phyloP scores from a whole-genome alignment of 176 grass and related monocot species.

The Alloteropsis semialata region DNA sequence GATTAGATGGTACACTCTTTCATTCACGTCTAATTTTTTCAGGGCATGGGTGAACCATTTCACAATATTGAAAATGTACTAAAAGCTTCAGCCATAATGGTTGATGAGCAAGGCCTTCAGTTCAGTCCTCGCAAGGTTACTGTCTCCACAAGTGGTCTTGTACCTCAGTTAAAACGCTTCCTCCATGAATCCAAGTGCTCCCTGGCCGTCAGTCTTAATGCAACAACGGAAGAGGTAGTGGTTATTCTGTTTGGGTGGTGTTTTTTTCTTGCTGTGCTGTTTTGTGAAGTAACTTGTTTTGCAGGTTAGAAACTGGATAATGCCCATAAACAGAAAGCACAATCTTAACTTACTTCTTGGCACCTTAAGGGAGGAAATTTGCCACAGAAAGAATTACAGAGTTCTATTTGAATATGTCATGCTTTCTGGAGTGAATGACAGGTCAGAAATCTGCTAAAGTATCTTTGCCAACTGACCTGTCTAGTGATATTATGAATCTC shows the following conservation, averaged over 20 bases:
- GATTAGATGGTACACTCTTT: constrained; percentile 5
- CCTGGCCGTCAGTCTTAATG: constrained; percentile 89
- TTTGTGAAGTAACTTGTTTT: constrained; percentile 21
- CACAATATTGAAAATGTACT: constrained; percentile 95
- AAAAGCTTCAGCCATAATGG: constrained; percentile 83
- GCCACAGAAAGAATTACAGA: constrained; percentile 54
- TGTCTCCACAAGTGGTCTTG: constrained; percentile 88
- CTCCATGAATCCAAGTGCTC: constrained; percentile 74
- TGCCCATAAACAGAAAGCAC: constrained; percentile 94
- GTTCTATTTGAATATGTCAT: constrained; percentile 96
- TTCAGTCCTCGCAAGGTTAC: constrained; percentile 93
- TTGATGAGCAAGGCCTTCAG: constrained; percentile 86
- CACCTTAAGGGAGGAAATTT: constrained; percentile 68
- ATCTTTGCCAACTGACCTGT: neutral
- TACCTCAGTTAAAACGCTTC: constrained; percentile 86
- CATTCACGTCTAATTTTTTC: constrained; percentile 20
- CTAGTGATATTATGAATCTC: neutral
- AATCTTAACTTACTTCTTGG: constrained; percentile 80
- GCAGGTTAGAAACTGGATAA: constrained; percentile 98
- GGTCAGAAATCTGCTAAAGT: constrained; percentile 37
- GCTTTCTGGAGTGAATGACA: constrained; percentile 95
- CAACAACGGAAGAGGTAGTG: constrained; percentile 89
- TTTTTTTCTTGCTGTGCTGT: neutral
- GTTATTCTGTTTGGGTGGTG: constrained; percentile 6
- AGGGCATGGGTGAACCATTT: constrained; percentile 95